Percentiles rank a stretch among this genome's conserved stretches.
These are phyloP conservation scores for Emericellopsis atlantica DNA, from an alignment of 2,329 filamentous ascomycete genomes.

Conservation along the genomic window DNA sequence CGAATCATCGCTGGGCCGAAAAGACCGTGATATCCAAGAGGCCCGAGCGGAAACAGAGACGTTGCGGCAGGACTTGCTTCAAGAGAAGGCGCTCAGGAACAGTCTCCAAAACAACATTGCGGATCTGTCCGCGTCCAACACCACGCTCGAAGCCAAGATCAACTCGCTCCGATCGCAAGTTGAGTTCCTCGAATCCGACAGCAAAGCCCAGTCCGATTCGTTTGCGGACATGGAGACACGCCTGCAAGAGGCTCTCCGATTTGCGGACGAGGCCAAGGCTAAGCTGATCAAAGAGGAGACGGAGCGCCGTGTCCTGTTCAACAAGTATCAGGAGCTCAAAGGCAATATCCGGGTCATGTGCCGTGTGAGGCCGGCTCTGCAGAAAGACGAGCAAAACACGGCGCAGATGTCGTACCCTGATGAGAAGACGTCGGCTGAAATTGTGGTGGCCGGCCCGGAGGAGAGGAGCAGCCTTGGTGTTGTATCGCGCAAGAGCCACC, in stretches of 20 bases:
- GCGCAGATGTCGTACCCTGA: conserved; percentile 73
- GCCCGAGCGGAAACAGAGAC: conserved; percentile 29
- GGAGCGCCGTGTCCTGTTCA: conserved; percentile 81
- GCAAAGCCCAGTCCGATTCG: conserved; percentile 75
- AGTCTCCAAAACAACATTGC: conserved; percentile 38
- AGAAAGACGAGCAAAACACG: conserved; percentile 44
- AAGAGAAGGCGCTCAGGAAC: conserved; percentile 51
- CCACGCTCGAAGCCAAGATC: conserved; percentile 61
- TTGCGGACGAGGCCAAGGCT: conserved; percentile 58
- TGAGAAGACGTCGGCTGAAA: conserved; percentile 75
- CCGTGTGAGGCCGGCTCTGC: conserved; percentile 68
- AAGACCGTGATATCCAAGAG: conserved; percentile 41
- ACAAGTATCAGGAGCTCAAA: conserved; percentile 94
- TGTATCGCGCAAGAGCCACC: conserved; percentile 64
- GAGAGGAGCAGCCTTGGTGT: conserved; percentile 71
- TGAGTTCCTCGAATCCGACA: conserved; percentile 81
- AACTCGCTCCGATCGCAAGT: conserved; percentile 70
- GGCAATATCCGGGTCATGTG: conserved; percentile 99
- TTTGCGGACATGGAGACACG: conserved; percentile 72
- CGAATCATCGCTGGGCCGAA: conserved; percentile 31
- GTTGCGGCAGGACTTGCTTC: conserved; percentile 37
- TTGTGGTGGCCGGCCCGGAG: conserved; percentile 71
- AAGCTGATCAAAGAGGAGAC: conserved; percentile 89
- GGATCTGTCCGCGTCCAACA: conserved; percentile 46
- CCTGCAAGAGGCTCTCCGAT: conserved; percentile 63